Evolutionary conservation across 192 early-diverging fungal genomes (phyloP).

Genomic region (Chytriomyces confervae): DNA sequence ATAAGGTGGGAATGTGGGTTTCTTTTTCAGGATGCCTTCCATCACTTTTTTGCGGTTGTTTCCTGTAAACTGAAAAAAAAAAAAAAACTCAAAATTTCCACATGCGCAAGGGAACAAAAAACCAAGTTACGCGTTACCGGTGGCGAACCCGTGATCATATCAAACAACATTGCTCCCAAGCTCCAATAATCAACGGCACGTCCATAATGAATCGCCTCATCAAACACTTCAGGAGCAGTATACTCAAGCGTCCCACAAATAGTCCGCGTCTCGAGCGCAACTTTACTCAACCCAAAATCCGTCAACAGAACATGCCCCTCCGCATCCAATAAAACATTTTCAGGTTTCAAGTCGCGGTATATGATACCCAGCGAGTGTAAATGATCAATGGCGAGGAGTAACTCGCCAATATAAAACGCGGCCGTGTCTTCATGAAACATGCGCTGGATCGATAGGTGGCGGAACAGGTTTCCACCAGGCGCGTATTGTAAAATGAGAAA

Average conservation of each 20-base stretch:
- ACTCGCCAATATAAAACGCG: conserved; percentile 86
- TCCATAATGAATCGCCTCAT: conserved; percentile 40
- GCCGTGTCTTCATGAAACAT: conserved; percentile 76
- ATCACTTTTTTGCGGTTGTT: conserved; percentile 81
- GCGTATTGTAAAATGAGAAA: conserved; percentile 88
- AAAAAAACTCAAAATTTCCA: not conserved
- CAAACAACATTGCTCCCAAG: conserved; percentile 85
- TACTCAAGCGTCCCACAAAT: conserved; percentile 83
- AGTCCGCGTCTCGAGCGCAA: conserved; percentile 58
- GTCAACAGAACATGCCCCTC: conserved; percentile 87
- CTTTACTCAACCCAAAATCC: conserved; percentile 95
- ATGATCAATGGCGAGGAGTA: conserved; percentile 85
- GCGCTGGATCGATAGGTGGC: conserved; percentile 66
- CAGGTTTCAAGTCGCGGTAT: conserved; percentile 69
- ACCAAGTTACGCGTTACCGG: conserved; percentile 18
- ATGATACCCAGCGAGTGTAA: conserved; percentile 88
- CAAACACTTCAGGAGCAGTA: conserved; percentile 68
- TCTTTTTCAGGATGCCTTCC: conserved; percentile 84
- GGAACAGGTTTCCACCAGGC: conserved; percentile 88
- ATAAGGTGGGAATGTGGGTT: conserved; percentile 78
- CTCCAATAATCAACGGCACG: conserved; percentile 90
- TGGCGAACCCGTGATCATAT: conserved; percentile 84
- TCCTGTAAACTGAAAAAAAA: conserved; percentile 71
- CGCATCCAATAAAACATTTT: conserved; percentile 64
- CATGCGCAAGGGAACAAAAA: not conserved